phyloP scores from a whole-genome alignment of 1,284 basidiomycete genomes.

The Sutorius eximius region DNA sequence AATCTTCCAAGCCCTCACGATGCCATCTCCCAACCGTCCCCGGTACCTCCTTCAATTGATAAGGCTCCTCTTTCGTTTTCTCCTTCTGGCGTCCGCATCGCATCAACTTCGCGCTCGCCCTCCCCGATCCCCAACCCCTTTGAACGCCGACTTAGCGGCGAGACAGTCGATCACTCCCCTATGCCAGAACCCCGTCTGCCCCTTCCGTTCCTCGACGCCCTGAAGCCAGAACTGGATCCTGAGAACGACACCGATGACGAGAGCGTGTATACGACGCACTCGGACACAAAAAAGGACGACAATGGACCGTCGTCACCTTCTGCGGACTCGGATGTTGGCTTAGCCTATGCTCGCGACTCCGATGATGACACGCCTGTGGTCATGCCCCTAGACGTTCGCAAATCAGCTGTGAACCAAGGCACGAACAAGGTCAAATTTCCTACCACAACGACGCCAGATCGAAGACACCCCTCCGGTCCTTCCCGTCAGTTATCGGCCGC shows the following conservation, averaged over 20 bases:
- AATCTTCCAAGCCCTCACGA: constrained; percentile 27
- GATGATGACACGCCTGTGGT: constrained; percentile 43
- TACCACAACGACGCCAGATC: constrained; percentile 8
- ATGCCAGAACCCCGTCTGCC: constrained; percentile 23
- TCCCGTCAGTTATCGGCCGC: constrained; percentile 29
- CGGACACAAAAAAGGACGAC: constrained; percentile 24
- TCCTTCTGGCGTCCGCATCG: constrained; percentile 27
- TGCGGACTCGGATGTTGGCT: constrained; percentile 40
- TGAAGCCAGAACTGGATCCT: constrained; percentile 31
- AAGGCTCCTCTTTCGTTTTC: constrained; percentile 22
- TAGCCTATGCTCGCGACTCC: constrained; percentile 53
- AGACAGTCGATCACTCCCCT: constrained; percentile 33
- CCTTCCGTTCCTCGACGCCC: constrained; percentile 46
- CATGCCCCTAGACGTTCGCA: constrained; percentile 33
- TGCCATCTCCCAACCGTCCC: constrained; percentile 8
- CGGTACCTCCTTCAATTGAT: constrained; percentile 11
- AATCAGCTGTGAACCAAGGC: constrained; percentile 31
- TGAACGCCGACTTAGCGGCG: constrained; percentile 34
- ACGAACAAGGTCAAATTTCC: constrained; percentile 31
- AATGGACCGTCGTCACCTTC: constrained; percentile 43
- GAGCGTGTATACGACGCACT: constrained; percentile 34
- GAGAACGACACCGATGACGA: constrained; percentile 36
- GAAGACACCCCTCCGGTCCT: constrained; percentile 9
- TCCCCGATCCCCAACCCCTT: constrained; percentile 38
- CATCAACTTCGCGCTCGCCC: constrained; percentile 38